Base-by-base conservation (phyloP, 345 rosid species). In the Leavenworthia alabamica region DNA sequence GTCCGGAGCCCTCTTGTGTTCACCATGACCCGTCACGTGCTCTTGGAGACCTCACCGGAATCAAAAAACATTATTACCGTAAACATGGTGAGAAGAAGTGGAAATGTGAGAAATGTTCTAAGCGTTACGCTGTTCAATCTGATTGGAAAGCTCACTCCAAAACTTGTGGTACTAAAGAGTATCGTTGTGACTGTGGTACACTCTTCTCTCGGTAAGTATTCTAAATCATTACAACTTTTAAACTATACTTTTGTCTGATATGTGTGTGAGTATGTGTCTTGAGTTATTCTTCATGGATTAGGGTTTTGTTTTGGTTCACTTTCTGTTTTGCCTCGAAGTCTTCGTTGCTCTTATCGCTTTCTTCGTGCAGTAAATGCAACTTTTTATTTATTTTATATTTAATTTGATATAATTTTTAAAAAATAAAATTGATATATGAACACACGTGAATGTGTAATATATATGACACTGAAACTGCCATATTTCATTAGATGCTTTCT, bases 61-160 rank as follows among this genome's bases (percentile, higher is more conserved):
- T 86, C 42, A 86, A 86, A 45, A 86, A 86, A 24, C 95, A 86
- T 65, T 86, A 78, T 49, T 86, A 81, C 1, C 75, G 95, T 33
- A 86, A 86, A 64, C 95, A 86, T 26, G 95, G 95, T 0, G 95
- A 86, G 67, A 86, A 86, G 58, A 86, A 82, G 56, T 86, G 95
- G 95, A 86, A 86, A 83, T 86, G 94, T 13, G 94, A 86, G 55
- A 83, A 86, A 65, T 86, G 94, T 44, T 82, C 90, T 0, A 86
- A 86, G 72, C 45, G 80, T 9, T 86, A 86, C 50, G 95, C 95
- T 24, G 95, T 86, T 40, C 88, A 86, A 45, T 86, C 95, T 1
- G 95, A 86, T 72, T 86, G 90, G 95, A 86, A 86, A 72, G 95
- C 95, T 43, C 94, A 86, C 73, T 83, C 86, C 7, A 86, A 86